Conservation (phyloP, 2,329 filamentous ascomycete species). For the Malbranchea cinnamomea region DNA sequence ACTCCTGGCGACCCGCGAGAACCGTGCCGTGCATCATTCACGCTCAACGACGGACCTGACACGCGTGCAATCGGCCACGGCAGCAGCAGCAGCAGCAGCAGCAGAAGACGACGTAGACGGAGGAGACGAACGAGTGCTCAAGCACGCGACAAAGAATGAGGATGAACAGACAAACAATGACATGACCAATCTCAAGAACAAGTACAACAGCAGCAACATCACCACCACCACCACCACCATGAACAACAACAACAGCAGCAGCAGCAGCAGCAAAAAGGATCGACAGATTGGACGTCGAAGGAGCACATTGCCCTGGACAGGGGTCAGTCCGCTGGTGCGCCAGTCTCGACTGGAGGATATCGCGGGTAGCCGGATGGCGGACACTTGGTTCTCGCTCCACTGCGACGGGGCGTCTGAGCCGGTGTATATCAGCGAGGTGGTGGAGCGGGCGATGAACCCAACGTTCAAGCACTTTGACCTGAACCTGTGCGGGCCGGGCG, state of each 20-base stretch:
- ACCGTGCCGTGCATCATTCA: constrained; percentile 38
- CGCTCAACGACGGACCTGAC: constrained; percentile 43
- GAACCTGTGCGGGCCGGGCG: constrained; percentile 41
- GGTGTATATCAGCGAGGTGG: constrained; percentile 78
- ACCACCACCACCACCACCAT: no score
- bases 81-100: no score
- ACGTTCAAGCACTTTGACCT: constrained; percentile 79
- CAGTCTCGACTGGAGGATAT: constrained; percentile 66
- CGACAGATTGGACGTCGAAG: constrained; percentile 30
- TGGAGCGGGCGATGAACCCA: constrained; percentile 72
- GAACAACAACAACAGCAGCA: no score
- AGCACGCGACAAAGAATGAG: no score
- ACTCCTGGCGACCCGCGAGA: constrained; percentile 39
- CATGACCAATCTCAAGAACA: no score
- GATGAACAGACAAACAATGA: no score
- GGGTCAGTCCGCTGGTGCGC: constrained; percentile 42
- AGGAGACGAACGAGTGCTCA: constrained; percentile 9
- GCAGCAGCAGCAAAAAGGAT: constrained; percentile 11
- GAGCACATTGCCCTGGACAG: constrained; percentile 49
- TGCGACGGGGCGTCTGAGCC: constrained; percentile 51
- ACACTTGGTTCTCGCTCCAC: constrained; percentile 81
- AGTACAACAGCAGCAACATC: no score
- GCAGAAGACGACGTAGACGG: no score
- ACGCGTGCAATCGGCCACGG: constrained; percentile 10
- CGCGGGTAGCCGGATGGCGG: constrained; percentile 57